Conservation (phyloP, 768 basidiomycete species). For the Chiua virens region DNA sequence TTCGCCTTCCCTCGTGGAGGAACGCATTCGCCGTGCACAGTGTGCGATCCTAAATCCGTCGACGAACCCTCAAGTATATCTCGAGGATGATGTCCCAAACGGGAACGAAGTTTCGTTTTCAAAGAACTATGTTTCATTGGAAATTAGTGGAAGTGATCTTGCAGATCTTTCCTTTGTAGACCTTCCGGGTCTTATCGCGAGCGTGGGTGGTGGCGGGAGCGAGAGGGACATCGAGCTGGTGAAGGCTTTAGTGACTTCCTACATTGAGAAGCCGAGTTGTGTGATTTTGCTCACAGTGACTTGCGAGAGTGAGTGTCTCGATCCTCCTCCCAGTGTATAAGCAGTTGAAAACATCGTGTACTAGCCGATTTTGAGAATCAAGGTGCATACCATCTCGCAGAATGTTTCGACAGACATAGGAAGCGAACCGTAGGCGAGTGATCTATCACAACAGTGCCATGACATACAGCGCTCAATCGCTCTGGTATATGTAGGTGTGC, state of each 20-base stretch:
- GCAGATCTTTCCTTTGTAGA: conserved; percentile 67
- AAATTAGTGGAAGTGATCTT: conserved; percentile 58
- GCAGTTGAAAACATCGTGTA: conserved; percentile 34
- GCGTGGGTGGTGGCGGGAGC: conserved; percentile 48
- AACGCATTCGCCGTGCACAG: conserved; percentile 65
- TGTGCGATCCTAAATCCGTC: conserved; percentile 63
- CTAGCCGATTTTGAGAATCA: conserved; percentile 83
- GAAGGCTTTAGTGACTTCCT: conserved; percentile 52
- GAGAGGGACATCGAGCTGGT: conserved; percentile 61
- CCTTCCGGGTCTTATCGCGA: conserved; percentile 64
- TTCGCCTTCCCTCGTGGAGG: conserved; percentile 56
- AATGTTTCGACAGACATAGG: conserved; percentile 57
- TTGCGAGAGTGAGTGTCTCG: conserved; percentile 25
- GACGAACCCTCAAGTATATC: conserved; percentile 13
- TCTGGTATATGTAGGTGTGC: conserved; percentile 17
- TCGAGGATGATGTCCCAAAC: conserved; percentile 6
- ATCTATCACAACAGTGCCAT: conserved; percentile 33
- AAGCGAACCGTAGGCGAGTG: conserved; percentile 65
- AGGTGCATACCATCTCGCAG: conserved; percentile 64
- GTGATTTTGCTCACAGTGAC: conserved; percentile 69
- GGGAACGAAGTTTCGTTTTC: conserved; percentile 44
- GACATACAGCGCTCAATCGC: conserved; percentile 2
- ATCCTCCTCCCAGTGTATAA: conserved; percentile 6
- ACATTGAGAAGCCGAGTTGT: conserved; percentile 66
- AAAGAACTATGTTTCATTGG: conserved; percentile 53